phyloP scores from a whole-genome alignment of 176 grass and related monocot species.

The Aegilops bicornis region DNA sequence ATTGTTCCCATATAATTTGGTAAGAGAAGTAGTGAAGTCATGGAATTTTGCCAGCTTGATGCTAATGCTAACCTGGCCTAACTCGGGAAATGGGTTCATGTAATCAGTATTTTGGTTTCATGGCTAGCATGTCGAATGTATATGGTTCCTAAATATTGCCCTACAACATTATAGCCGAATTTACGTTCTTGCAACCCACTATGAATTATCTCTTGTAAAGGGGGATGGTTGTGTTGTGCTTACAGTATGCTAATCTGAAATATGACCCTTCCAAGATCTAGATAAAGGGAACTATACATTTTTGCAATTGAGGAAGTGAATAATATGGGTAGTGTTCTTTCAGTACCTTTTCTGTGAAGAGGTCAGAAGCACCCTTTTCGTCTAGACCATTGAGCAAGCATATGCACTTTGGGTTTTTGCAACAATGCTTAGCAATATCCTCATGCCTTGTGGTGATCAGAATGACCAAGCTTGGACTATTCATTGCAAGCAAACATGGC shows the following conservation, averaged over 20 bases:
- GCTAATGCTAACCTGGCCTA: background rate
- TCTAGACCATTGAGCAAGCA: background rate
- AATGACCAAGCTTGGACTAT: slow-evolving; percentile 9
- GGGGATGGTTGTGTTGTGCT: background rate
- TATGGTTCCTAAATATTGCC: background rate
- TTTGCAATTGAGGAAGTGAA: background rate
- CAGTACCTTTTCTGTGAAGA: slow-evolving; percentile 8
- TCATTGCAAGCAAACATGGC: background rate
- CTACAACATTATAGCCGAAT: background rate
- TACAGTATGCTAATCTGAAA: background rate
- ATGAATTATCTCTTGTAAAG: background rate
- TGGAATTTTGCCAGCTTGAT: background rate
- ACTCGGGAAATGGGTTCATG: background rate
- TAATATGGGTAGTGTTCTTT: background rate
- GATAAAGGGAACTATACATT: background rate
- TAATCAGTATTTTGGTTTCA: background rate
- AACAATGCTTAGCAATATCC: slow-evolving; percentile 7
- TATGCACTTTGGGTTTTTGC: background rate
- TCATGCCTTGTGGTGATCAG: slow-evolving; percentile 19
- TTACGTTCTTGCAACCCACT: background rate
- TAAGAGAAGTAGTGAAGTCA: background rate
- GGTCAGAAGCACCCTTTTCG: background rate
- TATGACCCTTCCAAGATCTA: background rate
- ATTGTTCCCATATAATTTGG: background rate
- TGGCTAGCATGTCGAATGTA: background rate